Evolutionary conservation across 768 basidiomycete genomes (phyloP), one percentile per base, ranked within the genome.

Genomic region (Lactarius sp.): DNA sequence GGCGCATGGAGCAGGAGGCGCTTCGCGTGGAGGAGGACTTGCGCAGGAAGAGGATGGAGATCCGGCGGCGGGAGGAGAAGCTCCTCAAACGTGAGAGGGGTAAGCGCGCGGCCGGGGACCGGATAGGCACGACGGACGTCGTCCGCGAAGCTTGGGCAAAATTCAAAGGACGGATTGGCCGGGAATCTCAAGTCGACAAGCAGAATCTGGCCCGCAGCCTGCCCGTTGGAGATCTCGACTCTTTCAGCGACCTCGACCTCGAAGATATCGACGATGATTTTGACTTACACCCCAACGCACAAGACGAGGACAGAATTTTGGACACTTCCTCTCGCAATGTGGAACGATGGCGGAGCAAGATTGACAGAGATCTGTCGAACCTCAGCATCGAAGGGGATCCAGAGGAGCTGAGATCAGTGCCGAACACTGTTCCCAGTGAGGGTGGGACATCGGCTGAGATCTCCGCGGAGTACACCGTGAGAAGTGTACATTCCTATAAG

Each of bases 381-480:
- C 18, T 44, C 44, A n/a, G 16, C 46, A 58, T 22, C n/a, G 55
- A 4, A 56, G 55, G 42, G 10, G 31, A 37, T 16, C 33, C 34
- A 14, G 59, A 61, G 6, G 61, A 51, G 14, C 46, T 34, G n/a
- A 55, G 13, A 20, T 56, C 61, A 8, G 54, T 51, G 46, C 49
- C 52, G 12, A 37, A 56, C 27, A 10, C 34, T 27, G 14, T 56
- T 47, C 46, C 27, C 13, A 62, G 54, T 14, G 54, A 62, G 20
- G 42, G 61, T 46, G 61, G 47, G 20, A 62, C 61, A 22, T 62
- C 61, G 34, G 61, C 61, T 56, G 61, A 42, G 44, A 39, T 8
- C 31, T 62, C 61, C 14, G 61, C 47, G 34, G 61, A 62, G 31
- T 62, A 62, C 47, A 62, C 61, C 1, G 54, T 62, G 3, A 56